phyloP scores from a whole-genome alignment of 2,329 filamentous ascomycete genomes.

The Penicillium sumatraense region DNA sequence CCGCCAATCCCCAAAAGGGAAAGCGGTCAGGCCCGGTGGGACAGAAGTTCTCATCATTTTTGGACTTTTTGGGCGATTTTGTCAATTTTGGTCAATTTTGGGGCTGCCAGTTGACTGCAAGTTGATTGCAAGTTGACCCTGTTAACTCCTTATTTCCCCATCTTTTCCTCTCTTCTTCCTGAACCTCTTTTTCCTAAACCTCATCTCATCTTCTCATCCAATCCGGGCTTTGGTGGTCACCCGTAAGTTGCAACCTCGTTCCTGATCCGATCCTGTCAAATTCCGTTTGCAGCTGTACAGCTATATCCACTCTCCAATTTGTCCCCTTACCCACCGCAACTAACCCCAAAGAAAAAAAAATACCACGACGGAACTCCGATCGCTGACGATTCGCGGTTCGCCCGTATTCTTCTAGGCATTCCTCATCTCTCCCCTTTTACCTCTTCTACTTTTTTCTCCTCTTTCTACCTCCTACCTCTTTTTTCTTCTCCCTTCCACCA shows the following conservation, averaged over 20 bases:
- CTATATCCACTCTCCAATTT: neutral
- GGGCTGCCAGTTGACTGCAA: too few relatives aligned
- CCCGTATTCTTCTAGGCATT: too few relatives aligned
- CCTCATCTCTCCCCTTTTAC: slow-evolving; percentile 1
- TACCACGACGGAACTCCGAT: slow-evolving; percentile 1
- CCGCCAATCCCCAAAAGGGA: neutral
- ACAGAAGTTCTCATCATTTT: slow-evolving; percentile 5
- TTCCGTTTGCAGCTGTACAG: neutral
- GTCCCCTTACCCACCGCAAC: neutral
- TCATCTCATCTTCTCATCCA: neutral
- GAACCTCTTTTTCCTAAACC: neutral
- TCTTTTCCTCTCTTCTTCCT: neutral
- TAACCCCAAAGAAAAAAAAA: neutral
- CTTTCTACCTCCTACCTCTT: neutral
- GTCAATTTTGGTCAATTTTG: too few relatives aligned
- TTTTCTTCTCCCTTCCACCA: too few relatives aligned
- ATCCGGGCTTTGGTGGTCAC: slow-evolving; percentile 20
- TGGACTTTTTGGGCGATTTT: too few relatives aligned
- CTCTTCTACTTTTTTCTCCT: slow-evolving; percentile 4
- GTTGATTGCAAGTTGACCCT: too few relatives aligned
- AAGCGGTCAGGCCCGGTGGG: neutral
- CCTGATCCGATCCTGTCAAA: neutral
- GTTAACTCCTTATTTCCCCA: too few relatives aligned
- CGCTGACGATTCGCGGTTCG: neutral
- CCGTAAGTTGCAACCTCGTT: slow-evolving; percentile 18